Evolutionary conservation across 345 rosid genomes (phyloP).

Genomic region (Eucalyptus regnans): DNA sequence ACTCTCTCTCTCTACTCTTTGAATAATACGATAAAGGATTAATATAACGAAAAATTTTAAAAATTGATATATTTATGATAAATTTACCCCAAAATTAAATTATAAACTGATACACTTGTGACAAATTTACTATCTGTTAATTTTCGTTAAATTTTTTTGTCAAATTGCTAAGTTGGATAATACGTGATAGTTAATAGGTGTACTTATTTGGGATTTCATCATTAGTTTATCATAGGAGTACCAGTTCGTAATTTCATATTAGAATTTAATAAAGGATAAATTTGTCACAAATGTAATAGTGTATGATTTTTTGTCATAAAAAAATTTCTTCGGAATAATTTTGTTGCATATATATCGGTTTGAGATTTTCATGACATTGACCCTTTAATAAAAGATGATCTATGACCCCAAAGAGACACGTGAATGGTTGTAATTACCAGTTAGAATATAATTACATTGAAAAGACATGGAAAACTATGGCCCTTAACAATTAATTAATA

Average conservation of each 20-base stretch:
- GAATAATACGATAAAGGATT: neutral
- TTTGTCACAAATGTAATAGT: fast-evolving
- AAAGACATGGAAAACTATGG: neutral
- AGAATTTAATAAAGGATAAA: fast-evolving
- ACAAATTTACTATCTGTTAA: no score
- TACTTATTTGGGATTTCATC: fast-evolving
- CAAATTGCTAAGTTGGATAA: no score
- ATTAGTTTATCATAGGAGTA: no score
- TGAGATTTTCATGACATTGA: no score
- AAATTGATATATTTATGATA: fast-evolving
- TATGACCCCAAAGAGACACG: neutral
- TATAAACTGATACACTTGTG: fast-evolving
- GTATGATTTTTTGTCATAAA: fast-evolving
- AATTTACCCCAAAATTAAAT: no score
- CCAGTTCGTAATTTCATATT: fast-evolving
- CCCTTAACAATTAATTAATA: neutral
- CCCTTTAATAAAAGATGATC: neutral
- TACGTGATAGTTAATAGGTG: fast-evolving
- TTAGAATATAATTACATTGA: neutral
- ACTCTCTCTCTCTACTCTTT: neutral
- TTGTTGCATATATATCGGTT: no score
- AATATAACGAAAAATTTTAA: no score
- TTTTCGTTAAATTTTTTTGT: no score
- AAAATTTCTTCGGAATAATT: no score
- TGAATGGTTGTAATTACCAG: neutral